These are phyloP conservation scores for Cladophialophora immunda DNA, from an alignment of 2,329 filamentous ascomycete species.

Conservation along the genomic window DNA sequence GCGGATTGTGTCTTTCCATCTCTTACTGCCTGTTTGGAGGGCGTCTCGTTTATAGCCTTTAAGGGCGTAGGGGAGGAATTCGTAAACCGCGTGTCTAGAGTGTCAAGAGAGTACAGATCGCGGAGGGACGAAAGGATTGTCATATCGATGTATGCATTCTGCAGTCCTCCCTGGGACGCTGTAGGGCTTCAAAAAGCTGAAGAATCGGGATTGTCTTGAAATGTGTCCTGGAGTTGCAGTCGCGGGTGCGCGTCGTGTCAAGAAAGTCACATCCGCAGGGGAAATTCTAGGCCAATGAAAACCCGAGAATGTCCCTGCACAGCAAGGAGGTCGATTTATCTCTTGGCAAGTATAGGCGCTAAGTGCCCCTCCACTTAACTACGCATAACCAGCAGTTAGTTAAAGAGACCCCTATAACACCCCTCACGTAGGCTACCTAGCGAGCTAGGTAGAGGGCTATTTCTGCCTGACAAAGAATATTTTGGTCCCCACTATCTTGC, in stretches of 20 bases:
- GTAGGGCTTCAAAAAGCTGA: background rate
- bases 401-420: too few species aligned
- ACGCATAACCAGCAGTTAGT: too few species aligned
- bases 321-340: background rate
- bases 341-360: background rate
- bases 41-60: constrained; percentile 64
- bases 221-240: background rate
- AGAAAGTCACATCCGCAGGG: too few species aligned
- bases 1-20: constrained; percentile 48
- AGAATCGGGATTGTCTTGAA: background rate
- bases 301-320: background rate
- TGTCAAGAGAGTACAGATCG: constrained; percentile 70
- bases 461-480: too few species aligned
- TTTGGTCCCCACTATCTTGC: too few species aligned
- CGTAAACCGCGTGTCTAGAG: constrained; percentile 76
- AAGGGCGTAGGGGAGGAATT: constrained; percentile 75
- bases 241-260: background rate
- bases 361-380: background rate
- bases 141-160: constrained; percentile 30
- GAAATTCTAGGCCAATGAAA: background rate
- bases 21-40: constrained; percentile 41
- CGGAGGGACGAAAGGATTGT: constrained; percentile 50
- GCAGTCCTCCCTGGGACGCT: background rate
- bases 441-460: too few species aligned
- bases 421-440: background rate